Evolutionary conservation across 1,284 basidiomycete species (phyloP).

Genomic region (Heterobasidion irregulare): DNA sequence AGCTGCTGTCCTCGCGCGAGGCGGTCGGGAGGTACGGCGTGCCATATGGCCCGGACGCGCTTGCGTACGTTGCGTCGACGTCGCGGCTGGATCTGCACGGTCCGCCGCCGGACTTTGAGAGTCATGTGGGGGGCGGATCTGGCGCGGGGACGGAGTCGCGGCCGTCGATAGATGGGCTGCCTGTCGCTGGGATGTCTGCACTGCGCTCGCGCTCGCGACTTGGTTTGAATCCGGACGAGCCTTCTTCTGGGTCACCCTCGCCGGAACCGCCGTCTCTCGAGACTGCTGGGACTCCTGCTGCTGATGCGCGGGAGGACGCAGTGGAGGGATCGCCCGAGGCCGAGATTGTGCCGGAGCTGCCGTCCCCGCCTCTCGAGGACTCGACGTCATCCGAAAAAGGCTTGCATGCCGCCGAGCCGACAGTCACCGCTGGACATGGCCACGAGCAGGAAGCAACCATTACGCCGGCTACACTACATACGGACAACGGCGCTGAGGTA

Average conservation of each 20-base stretch:
- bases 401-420: too few relatives aligned
- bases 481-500: too few relatives aligned
- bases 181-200: constrained; percentile 1
- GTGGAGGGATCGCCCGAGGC: background rate
- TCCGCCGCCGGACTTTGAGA: constrained; percentile 30
- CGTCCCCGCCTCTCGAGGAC: background rate
- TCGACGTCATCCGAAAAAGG: too few relatives aligned
- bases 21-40: constrained; percentile 38
- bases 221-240: background rate
- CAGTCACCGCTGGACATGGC: too few relatives aligned
- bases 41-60: constrained; percentile 41
- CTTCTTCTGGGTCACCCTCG: background rate
- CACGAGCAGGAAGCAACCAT: too few relatives aligned
- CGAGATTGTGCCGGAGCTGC: background rate
- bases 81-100: constrained; percentile 22
- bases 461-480: too few relatives aligned
- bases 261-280: background rate
- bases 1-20: constrained; percentile 38
- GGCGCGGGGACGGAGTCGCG: constrained; percentile 4
- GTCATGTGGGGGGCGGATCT: background rate
- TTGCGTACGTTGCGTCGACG: constrained; percentile 29
- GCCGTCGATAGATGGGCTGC: constrained; percentile 12
- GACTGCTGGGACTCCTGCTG: background rate
- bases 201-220: background rate
- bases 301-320: background rate